Base-by-base conservation (phyloP, 208 protist species). In the Trypanosoma grayi region DNA sequence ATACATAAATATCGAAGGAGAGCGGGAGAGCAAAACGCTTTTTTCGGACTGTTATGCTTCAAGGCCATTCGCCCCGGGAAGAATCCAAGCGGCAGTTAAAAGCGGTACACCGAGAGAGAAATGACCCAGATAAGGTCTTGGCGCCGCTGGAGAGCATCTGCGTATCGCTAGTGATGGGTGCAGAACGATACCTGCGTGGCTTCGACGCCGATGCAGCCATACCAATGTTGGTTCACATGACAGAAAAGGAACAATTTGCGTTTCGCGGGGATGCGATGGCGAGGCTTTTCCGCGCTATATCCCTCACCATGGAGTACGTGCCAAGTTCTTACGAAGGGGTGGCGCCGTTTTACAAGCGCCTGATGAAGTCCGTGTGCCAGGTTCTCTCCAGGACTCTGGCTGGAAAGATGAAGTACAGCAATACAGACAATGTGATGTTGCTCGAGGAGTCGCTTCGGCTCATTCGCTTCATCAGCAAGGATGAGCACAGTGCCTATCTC, bases 261-360 rank as follows among this genome's bases (percentile, higher is more conserved):
- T 40, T 50, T 28, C 30, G 75, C 6, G 90, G 86, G 31, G 90
- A 95, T 61, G 46, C 81, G 4, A 39, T 88, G 37, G 77, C 80
- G 18, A 75, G 93, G 44, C 30, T 79, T 16, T 83, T 93, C 48
- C 79, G 90, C 14, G 73, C 81, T 4, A 50, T 92, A 18, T 82
- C 90, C 0, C 80, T 95, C 18, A 89, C 92, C 28, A 73, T 92
- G 51, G 85, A 95, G 71, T 76, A 90, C 64, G 90, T 90, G 7
- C 90, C 90, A 0, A 77, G 69, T 24, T 85, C 85, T 10, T 89
- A 87, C 63, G 77, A 85, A 3, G 76, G 46, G 13, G 73, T 74
- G 25, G 52, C 64, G 33, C 37, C 33, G 3, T 75, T 78, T 39
- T 85, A 95, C 50, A 75, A 78, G 53, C 40, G 52, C 1, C 51